Base-by-base conservation (phyloP, 2,329 filamentous ascomycete species). In the Berkeleyomyces basicola region DNA sequence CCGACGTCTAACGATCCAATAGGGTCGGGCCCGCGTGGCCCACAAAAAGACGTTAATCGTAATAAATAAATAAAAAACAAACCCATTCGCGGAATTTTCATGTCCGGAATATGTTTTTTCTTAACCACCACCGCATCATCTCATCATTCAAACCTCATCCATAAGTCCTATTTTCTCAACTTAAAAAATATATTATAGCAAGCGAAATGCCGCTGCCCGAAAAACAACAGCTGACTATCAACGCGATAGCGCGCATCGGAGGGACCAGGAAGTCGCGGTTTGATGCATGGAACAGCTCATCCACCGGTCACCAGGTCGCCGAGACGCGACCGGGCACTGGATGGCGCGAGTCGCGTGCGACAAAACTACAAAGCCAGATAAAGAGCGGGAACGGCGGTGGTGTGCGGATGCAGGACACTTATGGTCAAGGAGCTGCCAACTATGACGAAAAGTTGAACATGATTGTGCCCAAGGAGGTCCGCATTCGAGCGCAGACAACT, bases 231-330 rank as follows among this genome's bases (percentile, higher is more conserved):
- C 47, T 40, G 11, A 65, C 39, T 7, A 59, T 61, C 42, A 63
- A 64, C 55, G n/a, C 61, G 23, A 63, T 64, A 53, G 63, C 66
- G 70, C 63, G 73, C 69, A 64, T 71, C 73, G 40, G 74, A 76
- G 23, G 70, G 76, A 58, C 77, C 79, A 31, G 71, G 69, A 43
- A 71, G 74, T 68, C 72, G 73, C 69, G 70, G 64, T 87, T 86
- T 68, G 85, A 87, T 71, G 78, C 82, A 4, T 88, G 84, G 83
- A 90, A 90, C 73, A 85, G 84, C 11, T 82, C 83, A 10, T 83
- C 85, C 4, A 85, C 86, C 0, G 88, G 88, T 55, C 89, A 96
- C 71, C 90, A 95, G 73, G 80, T 83, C 47, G 82, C 87, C 49
- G 87, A 92, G 65, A 84, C 82, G 64, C 74, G 76, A 3, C 78